phyloP scores from a whole-genome alignment of 148 eudicot genomes.

The Hydrangea macrophylla region DNA sequence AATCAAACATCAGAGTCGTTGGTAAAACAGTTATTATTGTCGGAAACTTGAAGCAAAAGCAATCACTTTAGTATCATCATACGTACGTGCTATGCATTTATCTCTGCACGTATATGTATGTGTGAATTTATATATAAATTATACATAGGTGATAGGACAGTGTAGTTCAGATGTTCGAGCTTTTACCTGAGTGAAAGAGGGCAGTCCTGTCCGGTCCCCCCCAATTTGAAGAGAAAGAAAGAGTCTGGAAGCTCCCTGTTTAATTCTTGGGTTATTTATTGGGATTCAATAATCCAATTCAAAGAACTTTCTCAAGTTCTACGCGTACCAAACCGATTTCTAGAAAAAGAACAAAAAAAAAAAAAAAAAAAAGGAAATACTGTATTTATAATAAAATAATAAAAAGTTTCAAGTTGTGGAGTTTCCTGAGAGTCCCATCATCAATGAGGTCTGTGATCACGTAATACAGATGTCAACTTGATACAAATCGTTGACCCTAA shows the following conservation, averaged over 20 bases:
- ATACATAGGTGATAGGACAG: not conserved
- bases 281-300: too few species aligned
- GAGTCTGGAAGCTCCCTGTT: not conserved
- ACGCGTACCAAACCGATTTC: too few species aligned
- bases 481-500: too few species aligned
- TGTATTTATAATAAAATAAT: too few species aligned
- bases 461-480: too few species aligned
- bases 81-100: too few species aligned
- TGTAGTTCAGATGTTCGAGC: constrained; percentile 33
- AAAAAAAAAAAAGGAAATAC: too few species aligned
- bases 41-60: constrained; percentile 44
- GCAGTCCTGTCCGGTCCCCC: constrained; percentile 4
- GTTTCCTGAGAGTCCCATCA: too few species aligned
- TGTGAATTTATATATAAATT: not conserved
- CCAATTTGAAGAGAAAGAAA: constrained; percentile 9
- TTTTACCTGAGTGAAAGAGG: constrained; percentile 31
- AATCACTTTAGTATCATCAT: not conserved
- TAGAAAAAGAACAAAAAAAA: too few species aligned
- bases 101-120: not conserved
- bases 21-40: constrained; percentile 25
- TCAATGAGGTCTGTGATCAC: too few species aligned
- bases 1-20: constrained; percentile 29
- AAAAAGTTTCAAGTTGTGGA: too few species aligned
- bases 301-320: too few species aligned
- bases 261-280: not conserved